phyloP scores from a whole-genome alignment of 2,329 filamentous ascomycete species.

The Aspergillus sp. region DNA sequence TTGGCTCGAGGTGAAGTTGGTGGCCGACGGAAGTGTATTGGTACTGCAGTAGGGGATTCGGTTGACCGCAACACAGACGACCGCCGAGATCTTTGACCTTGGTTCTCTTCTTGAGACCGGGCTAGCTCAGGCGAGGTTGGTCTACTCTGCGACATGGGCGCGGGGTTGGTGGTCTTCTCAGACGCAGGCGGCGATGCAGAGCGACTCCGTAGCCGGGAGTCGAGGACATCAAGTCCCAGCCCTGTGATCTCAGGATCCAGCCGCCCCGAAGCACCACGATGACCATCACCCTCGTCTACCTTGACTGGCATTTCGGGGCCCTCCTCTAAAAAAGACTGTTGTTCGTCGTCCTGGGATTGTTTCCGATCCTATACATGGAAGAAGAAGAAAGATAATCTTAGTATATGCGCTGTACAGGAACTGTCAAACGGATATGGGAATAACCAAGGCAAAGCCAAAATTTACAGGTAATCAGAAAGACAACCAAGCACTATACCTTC shows the following conservation, averaged over 20 bases:
- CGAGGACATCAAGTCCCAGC: slow-evolving; percentile 24
- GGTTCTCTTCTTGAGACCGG: slow-evolving; percentile 16
- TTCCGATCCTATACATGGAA: slow-evolving; percentile 37
- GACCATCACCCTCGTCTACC: slow-evolving; percentile 42
- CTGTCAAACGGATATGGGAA: slow-evolving; percentile 23
- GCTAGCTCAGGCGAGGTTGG: slow-evolving; percentile 34
- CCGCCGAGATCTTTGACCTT: slow-evolving; percentile 26
- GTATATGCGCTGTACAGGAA: slow-evolving; percentile 32
- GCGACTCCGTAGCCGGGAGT: slow-evolving; percentile 37
- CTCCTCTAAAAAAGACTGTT: slow-evolving; percentile 65
- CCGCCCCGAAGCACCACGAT: slow-evolving; percentile 51
- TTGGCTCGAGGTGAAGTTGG: slow-evolving; percentile 48
- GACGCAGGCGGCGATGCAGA: slow-evolving; percentile 36
- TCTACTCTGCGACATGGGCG: slow-evolving; percentile 36
- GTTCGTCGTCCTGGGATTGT: slow-evolving; percentile 38
- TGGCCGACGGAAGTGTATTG: slow-evolving; percentile 57
- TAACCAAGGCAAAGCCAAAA: slow-evolving; percentile 26
- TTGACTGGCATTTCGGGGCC: slow-evolving; percentile 60
- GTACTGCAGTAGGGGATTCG: slow-evolving; percentile 57
- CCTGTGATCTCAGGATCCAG: slow-evolving; percentile 23
- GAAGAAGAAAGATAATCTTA: slow-evolving; percentile 31
- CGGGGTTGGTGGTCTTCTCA: slow-evolving; percentile 31
- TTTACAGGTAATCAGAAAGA: slow-evolving; percentile 33
- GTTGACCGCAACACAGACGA: slow-evolving; percentile 32
- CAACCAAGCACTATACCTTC: slow-evolving; percentile 44